Conservation (phyloP, 2,329 filamentous ascomycete species). For the Cladophialophora psammophila region DNA sequence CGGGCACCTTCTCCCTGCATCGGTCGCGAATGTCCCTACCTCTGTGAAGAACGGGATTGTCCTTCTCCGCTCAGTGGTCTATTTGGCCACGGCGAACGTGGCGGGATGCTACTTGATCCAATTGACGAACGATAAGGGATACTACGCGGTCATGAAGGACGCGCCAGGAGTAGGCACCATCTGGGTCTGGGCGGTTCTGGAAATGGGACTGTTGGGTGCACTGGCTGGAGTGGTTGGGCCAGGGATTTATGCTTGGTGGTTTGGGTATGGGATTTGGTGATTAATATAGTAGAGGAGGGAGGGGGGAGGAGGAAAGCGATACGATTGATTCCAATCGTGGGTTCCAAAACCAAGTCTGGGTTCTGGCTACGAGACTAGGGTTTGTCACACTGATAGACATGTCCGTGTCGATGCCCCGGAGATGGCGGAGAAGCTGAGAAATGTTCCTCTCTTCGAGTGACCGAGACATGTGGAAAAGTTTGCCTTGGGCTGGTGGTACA, state of each 20-base stretch:
- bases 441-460: constrained; percentile 16
- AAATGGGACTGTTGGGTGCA: constrained; percentile 76
- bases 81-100: constrained; percentile 66
- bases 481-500: constrained; percentile 3
- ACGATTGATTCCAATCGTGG: not conserved
- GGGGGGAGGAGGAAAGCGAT: not conserved
- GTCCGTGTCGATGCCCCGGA: constrained; percentile 12
- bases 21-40: constrained; percentile 14
- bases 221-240: constrained; percentile 62
- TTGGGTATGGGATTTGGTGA: constrained; percentile 59
- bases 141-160: constrained; percentile 89
- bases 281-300: too few species aligned
- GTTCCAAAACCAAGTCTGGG: not conserved
- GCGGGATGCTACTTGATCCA: constrained; percentile 82
- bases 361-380: not conserved
- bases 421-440: constrained; percentile 26
- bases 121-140: constrained; percentile 79
- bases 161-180: constrained; percentile 87
- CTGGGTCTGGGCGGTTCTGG: constrained; percentile 93
- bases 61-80: constrained; percentile 57
- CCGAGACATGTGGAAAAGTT: not conserved
- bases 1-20: constrained; percentile 52
- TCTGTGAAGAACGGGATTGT: constrained; percentile 16
- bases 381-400: not conserved
- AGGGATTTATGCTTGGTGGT: constrained; percentile 62